Percentiles rank a stretch among this genome's conserved stretches.
Evolutionary conservation across 2,329 filamentous ascomycete species (phyloP).

Genomic region (Chalaropsis ovoidea): DNA sequence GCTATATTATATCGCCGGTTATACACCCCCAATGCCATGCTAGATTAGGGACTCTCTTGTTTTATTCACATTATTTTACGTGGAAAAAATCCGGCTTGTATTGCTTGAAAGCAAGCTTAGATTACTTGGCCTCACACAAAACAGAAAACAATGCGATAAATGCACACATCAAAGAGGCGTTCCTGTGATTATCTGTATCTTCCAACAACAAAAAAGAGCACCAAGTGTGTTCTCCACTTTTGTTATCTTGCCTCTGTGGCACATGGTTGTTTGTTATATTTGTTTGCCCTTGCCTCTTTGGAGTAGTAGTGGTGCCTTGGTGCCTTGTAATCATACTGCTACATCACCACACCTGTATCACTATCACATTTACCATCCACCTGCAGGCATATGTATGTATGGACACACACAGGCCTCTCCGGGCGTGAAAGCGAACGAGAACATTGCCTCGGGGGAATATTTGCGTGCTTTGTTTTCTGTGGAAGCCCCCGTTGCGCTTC

Average conservation of each 20-base stretch:
- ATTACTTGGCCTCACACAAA: too few relatives aligned
- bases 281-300: constrained; percentile 3
- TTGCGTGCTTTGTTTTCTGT: neutral
- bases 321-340: neutral
- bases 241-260: neutral
- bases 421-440: neutral
- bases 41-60: too few relatives aligned
- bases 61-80: too few relatives aligned
- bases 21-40: too few relatives aligned
- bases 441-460: neutral
- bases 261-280: neutral
- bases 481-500: neutral
- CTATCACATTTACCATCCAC: neutral
- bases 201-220: neutral
- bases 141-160: too few relatives aligned
- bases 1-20: too few relatives aligned
- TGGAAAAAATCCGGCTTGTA: too few relatives aligned
- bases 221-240: neutral
- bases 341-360: neutral
- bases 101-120: too few relatives aligned
- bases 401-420: neutral
- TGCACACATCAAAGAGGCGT: too few relatives aligned
- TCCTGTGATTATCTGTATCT: too few relatives aligned
- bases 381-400: neutral
- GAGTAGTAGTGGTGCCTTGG: neutral